Evolutionary conservation across 176 grass and related monocot genomes (phyloP), one percentile per base, ranked within the genome.

Genomic region (Juncus inflexus): DNA sequence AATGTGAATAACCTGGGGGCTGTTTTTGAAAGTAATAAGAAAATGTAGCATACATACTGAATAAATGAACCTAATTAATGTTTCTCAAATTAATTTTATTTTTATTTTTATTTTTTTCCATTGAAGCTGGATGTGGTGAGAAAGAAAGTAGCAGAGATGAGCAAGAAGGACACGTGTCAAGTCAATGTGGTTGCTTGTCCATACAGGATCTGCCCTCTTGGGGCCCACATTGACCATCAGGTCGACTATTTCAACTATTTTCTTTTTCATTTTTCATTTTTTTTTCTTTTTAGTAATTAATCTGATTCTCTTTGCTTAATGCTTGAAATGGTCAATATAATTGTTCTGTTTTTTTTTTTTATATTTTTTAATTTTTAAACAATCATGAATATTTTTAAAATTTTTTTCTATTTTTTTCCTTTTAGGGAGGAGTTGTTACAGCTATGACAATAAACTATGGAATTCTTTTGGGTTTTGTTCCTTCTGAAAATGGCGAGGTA

Each of bases 171-270:
- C 55, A 53, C 49, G 14, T 2, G 57, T 11, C 77, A 86, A 60
- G 87, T 91, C 42, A 97, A 76, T 62, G 82, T 91, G 45, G 85
- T 66, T 37, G 84, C 82, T 55, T 91, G 84, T 71, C 91, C 91
- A 3, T 96, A 96, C 82, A 91, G 91, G 75, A 91, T 97, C 69
- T 97, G 92, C 42, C 92, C 87, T 52, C 67, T 97, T 16, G 92
- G 92, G 37, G 82, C 92, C 12, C 92, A 97, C 63, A 81, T 91
- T 51, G 92, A 97, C 81, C 92, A 97, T 65, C 92, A 97, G 87
- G 92, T 96, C 72, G 43, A 28, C 52, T 73, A 16, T 49, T 37
- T 54, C 37, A 3, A 12, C 19, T 57, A 6, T 9, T 55, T 5
- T 58, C 0, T 11, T 40, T 7, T 64, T 68, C 28, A 56, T 64